phyloP scores from a whole-genome alignment of 2,329 filamentous ascomycete species.

The Pseudogymnoascus sp. region DNA sequence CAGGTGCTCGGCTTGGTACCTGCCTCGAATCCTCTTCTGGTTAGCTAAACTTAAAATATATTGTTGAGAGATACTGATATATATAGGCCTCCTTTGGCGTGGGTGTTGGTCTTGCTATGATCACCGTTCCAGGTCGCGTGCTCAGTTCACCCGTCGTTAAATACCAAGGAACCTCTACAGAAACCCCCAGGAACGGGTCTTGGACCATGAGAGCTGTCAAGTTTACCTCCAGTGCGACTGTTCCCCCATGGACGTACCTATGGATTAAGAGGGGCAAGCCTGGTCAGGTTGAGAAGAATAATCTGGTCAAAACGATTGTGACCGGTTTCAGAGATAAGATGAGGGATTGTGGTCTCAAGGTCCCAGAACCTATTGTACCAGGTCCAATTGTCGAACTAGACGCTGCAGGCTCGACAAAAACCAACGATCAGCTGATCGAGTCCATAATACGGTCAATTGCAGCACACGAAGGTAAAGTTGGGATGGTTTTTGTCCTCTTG shows the following conservation, averaged over 20 bases:
- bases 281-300: background rate
- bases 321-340: background rate
- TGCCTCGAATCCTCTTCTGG: constrained; percentile 36
- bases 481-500: constrained; percentile 24
- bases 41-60: too few relatives aligned
- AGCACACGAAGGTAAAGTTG: background rate
- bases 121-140: constrained; percentile 67
- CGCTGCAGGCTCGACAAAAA: constrained; percentile 6
- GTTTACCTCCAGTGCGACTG: constrained; percentile 45
- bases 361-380: background rate
- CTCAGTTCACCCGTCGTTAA: constrained; percentile 51
- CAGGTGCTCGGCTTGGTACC: constrained; percentile 49
- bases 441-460: background rate
- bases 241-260: constrained; percentile 43
- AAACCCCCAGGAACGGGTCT: constrained; percentile 41
- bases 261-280: background rate
- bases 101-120: constrained; percentile 49
- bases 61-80: too few relatives aligned
- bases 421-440: constrained; percentile 1
- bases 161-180: constrained; percentile 40
- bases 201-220: constrained; percentile 62
- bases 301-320: constrained; percentile 22
- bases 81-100: constrained; percentile 56
- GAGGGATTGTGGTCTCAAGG: background rate
- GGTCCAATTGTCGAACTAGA: too few relatives aligned